These are phyloP conservation scores for Lithohypha guttulata DNA, from an alignment of 2,329 filamentous ascomycete genomes.

Conservation along the genomic window DNA sequence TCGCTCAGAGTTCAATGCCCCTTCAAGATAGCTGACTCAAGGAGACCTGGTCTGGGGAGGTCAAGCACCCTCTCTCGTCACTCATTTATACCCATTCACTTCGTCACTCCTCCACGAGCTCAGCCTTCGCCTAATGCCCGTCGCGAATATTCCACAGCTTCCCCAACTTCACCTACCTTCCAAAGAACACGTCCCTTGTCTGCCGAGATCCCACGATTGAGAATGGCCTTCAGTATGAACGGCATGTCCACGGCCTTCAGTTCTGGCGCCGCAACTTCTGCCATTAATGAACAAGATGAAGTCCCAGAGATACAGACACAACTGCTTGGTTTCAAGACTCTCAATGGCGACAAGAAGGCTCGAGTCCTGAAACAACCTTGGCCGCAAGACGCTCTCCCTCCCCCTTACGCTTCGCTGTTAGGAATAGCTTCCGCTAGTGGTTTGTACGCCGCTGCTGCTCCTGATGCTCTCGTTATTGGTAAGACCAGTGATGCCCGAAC, in stretches of 20 bases:
- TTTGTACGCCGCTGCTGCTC: conserved; percentile 76
- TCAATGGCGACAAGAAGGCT: conserved; percentile 67
- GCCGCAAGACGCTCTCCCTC: conserved; percentile 57
- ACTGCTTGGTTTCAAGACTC: conserved; percentile 69
- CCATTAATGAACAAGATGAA: conserved; percentile 47
- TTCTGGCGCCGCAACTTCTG: conserved; percentile 28
- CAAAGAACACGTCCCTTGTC: conserved; percentile 29
- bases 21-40: conserved; percentile 38
- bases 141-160: conserved; percentile 24
- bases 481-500: conserved; percentile 68
- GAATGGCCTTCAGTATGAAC: conserved; percentile 55
- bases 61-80: conserved; percentile 33
- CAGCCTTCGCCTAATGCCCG: conserved; percentile 31
- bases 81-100: conserved; percentile 31
- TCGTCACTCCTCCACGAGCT: conserved; percentile 26
- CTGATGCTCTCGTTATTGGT: conserved; percentile 65
- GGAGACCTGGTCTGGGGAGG: conserved; percentile 32
- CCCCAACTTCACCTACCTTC: conserved; percentile 12
- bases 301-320: conserved; percentile 73
- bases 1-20: no score
- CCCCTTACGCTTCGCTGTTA: conserved; percentile 69
- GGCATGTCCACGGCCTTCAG: conserved; percentile 37
- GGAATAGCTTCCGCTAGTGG: conserved; percentile 70
- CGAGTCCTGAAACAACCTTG: conserved; percentile 68
- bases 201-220: conserved; percentile 29